Conservation (phyloP, 345 rosid genomes). For the Syzygium aqueum region DNA sequence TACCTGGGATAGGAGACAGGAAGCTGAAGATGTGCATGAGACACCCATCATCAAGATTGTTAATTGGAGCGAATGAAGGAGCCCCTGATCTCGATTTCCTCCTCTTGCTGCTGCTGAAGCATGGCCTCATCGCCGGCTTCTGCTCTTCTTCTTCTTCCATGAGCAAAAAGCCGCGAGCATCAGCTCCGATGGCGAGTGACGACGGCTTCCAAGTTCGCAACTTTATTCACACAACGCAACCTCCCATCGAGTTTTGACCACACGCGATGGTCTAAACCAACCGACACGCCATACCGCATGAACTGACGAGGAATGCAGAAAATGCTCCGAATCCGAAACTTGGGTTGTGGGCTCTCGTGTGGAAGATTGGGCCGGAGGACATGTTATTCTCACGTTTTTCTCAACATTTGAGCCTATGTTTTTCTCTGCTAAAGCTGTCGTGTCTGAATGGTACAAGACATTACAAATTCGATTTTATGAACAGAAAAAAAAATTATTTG, state of each 20-base stretch:
- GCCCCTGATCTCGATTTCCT: background rate
- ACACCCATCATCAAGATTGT: conserved; percentile 91
- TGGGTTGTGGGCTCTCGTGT: background rate
- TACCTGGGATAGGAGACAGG: conserved; percentile 89
- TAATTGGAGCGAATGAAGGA: conserved; percentile 27
- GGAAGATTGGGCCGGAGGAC: background rate
- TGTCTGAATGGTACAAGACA: background rate
- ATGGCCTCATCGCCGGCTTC: background rate
- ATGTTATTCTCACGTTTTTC: background rate
- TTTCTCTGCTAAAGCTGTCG: background rate
- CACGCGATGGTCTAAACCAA: background rate
- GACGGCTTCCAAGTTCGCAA: background rate
- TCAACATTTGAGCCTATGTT: background rate
- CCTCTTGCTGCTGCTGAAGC: background rate
- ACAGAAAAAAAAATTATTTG: background rate
- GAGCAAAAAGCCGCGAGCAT: background rate
- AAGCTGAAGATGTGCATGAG: conserved; percentile 98
- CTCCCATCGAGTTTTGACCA: background rate
- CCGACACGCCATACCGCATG: background rate
- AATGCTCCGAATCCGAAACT: background rate
- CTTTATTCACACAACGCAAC: background rate
- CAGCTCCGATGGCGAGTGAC: background rate
- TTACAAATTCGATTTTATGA: background rate
- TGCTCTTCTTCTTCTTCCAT: background rate
- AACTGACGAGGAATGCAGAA: background rate